A percentile compares a stretch with the other conserved stretches of the same genome.
Evolutionary conservation across 2,329 filamentous ascomycete species (phyloP).

Genomic region (Zymoseptoria pseudotritici): DNA sequence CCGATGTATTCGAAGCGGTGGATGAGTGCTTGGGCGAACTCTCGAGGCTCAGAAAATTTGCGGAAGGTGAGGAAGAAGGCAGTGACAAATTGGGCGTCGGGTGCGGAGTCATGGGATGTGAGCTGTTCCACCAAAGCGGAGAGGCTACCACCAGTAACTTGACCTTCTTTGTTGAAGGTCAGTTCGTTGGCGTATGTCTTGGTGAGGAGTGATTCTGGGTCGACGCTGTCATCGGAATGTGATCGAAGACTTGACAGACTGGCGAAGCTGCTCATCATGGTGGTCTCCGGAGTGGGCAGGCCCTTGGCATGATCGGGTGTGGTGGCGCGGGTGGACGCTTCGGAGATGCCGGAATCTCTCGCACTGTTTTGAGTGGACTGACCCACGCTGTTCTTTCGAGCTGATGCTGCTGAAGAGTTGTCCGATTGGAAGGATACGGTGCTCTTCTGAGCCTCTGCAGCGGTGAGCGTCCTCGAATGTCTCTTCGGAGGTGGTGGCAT

Average conservation of each 20-base stretch:
- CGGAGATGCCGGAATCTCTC: constrained; percentile 74
- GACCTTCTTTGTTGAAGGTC: constrained; percentile 87
- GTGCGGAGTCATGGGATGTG: constrained; percentile 86
- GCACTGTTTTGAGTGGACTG: constrained; percentile 67
- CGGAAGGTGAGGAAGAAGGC: constrained; percentile 96
- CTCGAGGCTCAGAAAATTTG: constrained; percentile 74
- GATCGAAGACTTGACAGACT: constrained; percentile 59
- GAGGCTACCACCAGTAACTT: constrained; percentile 86
- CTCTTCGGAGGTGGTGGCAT: constrained; percentile 1
- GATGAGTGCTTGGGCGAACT: constrained; percentile 75
- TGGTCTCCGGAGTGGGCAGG: constrained; percentile 41
- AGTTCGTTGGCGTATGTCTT: constrained; percentile 89
- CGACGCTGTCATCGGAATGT: constrained; percentile 62
- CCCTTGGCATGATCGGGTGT: constrained; percentile 64
- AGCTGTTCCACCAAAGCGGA: constrained; percentile 88
- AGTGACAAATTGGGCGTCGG: constrained; percentile 83
- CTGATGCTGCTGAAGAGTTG: constrained; percentile 6
- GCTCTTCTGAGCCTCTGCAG: constrained; percentile 11
- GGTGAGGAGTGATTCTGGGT: constrained; percentile 78
- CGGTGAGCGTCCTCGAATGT: neutral
- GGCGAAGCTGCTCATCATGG: constrained; percentile 52
- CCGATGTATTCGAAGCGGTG: constrained; percentile 88
- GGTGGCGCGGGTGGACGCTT: constrained; percentile 78
- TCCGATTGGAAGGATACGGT: constrained; percentile 7
- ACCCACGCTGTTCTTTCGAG: constrained; percentile 59